Conservation (phyloP, 352 stramenopile species). For the Pythium rishiriense region DNA sequence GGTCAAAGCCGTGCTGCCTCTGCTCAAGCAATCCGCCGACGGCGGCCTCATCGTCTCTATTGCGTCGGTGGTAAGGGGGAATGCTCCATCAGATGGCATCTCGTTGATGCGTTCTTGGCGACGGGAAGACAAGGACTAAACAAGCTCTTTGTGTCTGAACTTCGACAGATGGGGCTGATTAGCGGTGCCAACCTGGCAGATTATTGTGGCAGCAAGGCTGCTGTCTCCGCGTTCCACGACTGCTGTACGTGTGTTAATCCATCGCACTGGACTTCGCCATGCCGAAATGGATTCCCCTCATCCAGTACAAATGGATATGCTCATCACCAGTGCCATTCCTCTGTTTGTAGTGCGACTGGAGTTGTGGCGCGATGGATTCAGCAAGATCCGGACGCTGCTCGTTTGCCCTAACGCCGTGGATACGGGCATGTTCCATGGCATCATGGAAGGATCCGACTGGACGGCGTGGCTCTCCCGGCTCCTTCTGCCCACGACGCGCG, state of each 20-base stretch:
- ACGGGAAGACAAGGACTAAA: background rate
- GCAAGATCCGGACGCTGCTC: slow-evolving; percentile 65
- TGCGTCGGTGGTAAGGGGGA: slow-evolving; percentile 60
- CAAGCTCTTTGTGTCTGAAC: background rate
- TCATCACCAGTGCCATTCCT: background rate
- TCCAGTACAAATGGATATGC: background rate
- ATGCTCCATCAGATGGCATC: background rate
- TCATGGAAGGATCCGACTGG: slow-evolving; percentile 41
- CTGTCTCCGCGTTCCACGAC: slow-evolving; percentile 74
- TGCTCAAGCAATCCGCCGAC: slow-evolving; percentile 48
- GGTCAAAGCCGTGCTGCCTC: slow-evolving; percentile 54
- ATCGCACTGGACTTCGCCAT: background rate
- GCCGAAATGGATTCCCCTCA: slow-evolving; percentile 3
- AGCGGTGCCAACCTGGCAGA: slow-evolving; percentile 62
- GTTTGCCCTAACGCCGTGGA: slow-evolving; percentile 72
- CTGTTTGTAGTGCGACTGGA: slow-evolving; percentile 64
- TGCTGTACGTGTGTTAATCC: slow-evolving; percentile 34
- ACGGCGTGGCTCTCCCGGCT: slow-evolving; percentile 36
- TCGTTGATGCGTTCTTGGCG: background rate
- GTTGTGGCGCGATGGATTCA: slow-evolving; percentile 56
- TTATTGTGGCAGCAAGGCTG: slow-evolving; percentile 82
- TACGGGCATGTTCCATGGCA: slow-evolving; percentile 78
- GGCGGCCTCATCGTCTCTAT: slow-evolving; percentile 59
- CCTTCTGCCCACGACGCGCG: slow-evolving; percentile 54
- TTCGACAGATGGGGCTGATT: slow-evolving; percentile 61